Evolutionary conservation across 1,139 yeast species (phyloP).

Genomic region (Yarrowia galli): DNA sequence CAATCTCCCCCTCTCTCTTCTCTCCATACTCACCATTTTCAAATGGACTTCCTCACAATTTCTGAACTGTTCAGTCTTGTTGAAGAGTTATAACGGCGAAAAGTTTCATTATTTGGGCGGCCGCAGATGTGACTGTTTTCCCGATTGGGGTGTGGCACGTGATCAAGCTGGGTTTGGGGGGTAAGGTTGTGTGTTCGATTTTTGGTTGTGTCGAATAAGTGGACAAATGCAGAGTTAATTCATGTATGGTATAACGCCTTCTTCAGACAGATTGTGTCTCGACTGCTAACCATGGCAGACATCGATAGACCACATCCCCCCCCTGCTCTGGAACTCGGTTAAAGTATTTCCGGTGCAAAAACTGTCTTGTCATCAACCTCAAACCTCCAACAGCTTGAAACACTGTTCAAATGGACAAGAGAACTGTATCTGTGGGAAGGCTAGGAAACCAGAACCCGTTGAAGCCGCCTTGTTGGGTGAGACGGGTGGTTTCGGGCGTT

Average conservation of each 20-base stretch:
- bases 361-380: background rate
- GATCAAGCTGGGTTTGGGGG: background rate
- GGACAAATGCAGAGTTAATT: too few relatives aligned
- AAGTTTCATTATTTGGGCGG: slow-evolving; percentile 25
- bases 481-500: too few relatives aligned
- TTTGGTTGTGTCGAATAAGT: background rate
- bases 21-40: slow-evolving; percentile 35
- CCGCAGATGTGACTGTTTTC: slow-evolving; percentile 20
- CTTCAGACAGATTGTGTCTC: too few relatives aligned
- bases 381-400: background rate
- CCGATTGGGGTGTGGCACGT: slow-evolving; percentile 8
- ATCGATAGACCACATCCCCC: too few relatives aligned
- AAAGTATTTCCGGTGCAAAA: background rate
- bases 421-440: too few relatives aligned
- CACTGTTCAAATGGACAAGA: too few relatives aligned
- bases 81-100: slow-evolving; percentile 9
- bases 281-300: too few relatives aligned
- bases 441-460: too few relatives aligned
- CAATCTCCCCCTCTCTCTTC: background rate
- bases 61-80: slow-evolving; percentile 28
- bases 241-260: too few relatives aligned
- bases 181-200: slow-evolving; percentile 9
- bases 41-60: slow-evolving; percentile 38
- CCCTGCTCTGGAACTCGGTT: too few relatives aligned
- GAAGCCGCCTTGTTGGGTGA: too few relatives aligned